Percentiles rank a stretch among this genome's conserved stretches.
phyloP scores from a whole-genome alignment of 305 asterid species.

The Coffea humblotiana region DNA sequence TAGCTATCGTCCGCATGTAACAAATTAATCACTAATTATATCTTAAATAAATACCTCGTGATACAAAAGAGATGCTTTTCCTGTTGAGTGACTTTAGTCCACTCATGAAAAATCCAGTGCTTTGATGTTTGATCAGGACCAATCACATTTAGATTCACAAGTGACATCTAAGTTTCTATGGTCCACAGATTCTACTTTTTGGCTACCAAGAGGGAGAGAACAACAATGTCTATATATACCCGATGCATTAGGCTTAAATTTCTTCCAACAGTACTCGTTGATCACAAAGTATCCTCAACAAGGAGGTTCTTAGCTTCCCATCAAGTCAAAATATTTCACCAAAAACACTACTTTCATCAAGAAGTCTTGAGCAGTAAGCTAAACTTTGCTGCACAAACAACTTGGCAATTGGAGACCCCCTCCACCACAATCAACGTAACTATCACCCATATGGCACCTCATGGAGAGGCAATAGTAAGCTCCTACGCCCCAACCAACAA shows the following conservation, averaged over 20 bases:
- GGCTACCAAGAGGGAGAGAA: not conserved
- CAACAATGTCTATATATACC: conserved; percentile 28
- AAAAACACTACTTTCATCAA: not conserved
- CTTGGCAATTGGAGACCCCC: not conserved
- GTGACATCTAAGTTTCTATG: conserved; percentile 26
- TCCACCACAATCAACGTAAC: not conserved
- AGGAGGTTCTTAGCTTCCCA: not conserved
- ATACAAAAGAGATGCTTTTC: not conserved
- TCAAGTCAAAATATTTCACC: not conserved
- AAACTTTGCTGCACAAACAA: not conserved
- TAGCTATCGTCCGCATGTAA: not conserved
- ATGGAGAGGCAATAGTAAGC: conserved; percentile 29
- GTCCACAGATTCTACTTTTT: conserved; percentile 29
- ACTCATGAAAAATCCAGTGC: conserved; percentile 18
- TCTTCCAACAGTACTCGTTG: not conserved
- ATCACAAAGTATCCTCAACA: not conserved
- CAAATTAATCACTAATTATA: not conserved
- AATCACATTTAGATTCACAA: conserved; percentile 19
- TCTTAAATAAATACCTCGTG: too few species aligned
- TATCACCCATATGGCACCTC: conserved; percentile 40
- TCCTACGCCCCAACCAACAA: conserved; percentile 18
- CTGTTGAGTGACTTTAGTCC: not conserved
- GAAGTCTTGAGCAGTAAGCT: not conserved
- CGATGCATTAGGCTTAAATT: not conserved
- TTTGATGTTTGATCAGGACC: conserved; percentile 14